Percentiles rank a stretch among this genome's conserved stretches.
Conservation (phyloP, 1,139 yeast genomes). For the Schizosaccharomyces versatilis region DNA sequence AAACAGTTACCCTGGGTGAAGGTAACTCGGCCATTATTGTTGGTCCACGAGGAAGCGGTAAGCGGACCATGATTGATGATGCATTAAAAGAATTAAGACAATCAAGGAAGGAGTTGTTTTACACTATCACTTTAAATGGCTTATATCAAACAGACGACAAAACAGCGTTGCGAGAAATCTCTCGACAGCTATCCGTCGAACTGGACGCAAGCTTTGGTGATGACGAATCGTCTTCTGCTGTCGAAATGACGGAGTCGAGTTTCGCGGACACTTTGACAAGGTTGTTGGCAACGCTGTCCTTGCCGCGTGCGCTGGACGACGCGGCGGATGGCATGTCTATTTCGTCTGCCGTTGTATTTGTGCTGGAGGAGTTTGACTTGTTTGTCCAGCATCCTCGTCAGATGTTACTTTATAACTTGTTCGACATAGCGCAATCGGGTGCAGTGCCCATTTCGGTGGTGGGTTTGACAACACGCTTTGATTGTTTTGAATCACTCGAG, state of each 20-base stretch:
- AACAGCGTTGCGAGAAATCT: slow-evolving; percentile 64
- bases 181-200: slow-evolving; percentile 48
- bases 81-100: slow-evolving; percentile 27
- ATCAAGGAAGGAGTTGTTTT: slow-evolving; percentile 24
- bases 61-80: slow-evolving; percentile 38
- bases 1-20: slow-evolving; percentile 45
- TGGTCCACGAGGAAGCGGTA: slow-evolving; percentile 68
- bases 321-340: slow-evolving; percentile 18
- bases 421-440: slow-evolving; percentile 57
- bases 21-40: slow-evolving; percentile 62
- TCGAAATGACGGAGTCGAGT: slow-evolving; percentile 15
- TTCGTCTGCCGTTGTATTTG: slow-evolving; percentile 40
- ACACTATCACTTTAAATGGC: slow-evolving; percentile 48
- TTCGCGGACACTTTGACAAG: slow-evolving; percentile 33
- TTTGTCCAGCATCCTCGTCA: slow-evolving; percentile 57
- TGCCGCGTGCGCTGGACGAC: slow-evolving; percentile 15
- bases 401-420: slow-evolving; percentile 61
- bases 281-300: slow-evolving; percentile 27
- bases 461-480: slow-evolving; percentile 51
- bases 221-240: neutral
- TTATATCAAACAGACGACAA: slow-evolving; percentile 52
- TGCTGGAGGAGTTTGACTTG: slow-evolving; percentile 67
- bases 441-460: slow-evolving; percentile 58
- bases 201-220: slow-evolving; percentile 12
- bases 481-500: slow-evolving; percentile 58